A percentile compares a stretch with the other conserved stretches of the same genome.
Evolutionary conservation across 306 rosid species (phyloP).

Genomic region (Arachis hypogaea): DNA sequence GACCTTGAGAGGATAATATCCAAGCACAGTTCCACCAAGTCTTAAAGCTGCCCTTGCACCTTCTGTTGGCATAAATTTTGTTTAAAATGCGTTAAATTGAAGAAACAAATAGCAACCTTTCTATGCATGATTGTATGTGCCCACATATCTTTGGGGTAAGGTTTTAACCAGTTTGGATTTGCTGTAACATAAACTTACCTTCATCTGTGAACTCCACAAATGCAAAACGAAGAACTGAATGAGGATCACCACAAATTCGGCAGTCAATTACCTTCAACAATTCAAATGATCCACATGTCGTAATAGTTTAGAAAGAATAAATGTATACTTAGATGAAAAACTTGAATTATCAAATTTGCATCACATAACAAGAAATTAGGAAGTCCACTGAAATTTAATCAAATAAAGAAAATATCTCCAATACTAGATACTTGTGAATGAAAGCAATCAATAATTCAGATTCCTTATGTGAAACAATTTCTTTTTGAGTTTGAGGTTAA

Average conservation of each 20-base stretch:
- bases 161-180: not conserved
- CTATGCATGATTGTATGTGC: not conserved
- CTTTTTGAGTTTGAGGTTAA: not conserved
- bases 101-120: not conserved
- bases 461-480: slow-evolving; percentile 5
- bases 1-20: slow-evolving; percentile 80
- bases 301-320: not conserved
- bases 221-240: slow-evolving; percentile 82
- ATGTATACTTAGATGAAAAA: too few species aligned
- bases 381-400: not conserved
- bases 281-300: slow-evolving; percentile 1
- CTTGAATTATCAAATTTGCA: not conserved
- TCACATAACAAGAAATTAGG: not conserved
- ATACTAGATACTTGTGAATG: not conserved
- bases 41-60: slow-evolving; percentile 76
- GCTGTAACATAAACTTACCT: slow-evolving; percentile 52
- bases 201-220: slow-evolving; percentile 84
- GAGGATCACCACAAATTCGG: slow-evolving; percentile 81
- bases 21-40: slow-evolving; percentile 82
- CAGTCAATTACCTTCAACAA: slow-evolving; percentile 73
- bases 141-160: not conserved
- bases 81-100: slow-evolving; percentile 19
- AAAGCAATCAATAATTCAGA: not conserved
- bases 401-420: not conserved
- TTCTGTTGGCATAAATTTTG: slow-evolving; percentile 51